phyloP scores from a whole-genome alignment of 176 grass and related monocot genomes.

The Oryza meridionalis region DNA sequence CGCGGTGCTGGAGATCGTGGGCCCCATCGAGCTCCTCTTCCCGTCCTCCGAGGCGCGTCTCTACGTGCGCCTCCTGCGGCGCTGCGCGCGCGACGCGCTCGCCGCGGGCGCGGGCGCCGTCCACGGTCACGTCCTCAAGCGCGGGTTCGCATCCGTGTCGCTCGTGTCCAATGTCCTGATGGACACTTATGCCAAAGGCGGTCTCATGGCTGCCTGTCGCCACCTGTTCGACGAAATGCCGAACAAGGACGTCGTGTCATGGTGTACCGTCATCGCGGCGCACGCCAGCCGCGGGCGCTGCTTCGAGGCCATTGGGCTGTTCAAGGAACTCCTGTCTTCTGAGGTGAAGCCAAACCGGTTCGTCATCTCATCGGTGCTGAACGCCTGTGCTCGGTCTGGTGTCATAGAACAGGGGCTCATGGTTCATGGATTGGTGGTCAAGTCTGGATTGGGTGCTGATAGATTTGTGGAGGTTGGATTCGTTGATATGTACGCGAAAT shows the following conservation, averaged over 20 bases:
- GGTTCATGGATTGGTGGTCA: conserved; percentile 74
- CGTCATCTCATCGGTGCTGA: conserved; percentile 68
- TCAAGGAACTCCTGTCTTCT: conserved; percentile 51
- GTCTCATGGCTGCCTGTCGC: conserved; percentile 38
- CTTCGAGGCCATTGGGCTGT: conserved; percentile 52
- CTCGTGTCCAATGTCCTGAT: conserved; percentile 79
- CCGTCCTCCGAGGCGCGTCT: conserved; percentile 58
- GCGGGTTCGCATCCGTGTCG: conserved; percentile 58
- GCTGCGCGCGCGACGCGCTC: conserved; percentile 63
- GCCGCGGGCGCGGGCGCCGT: conserved; percentile 48
- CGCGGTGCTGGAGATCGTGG: conserved; percentile 71
- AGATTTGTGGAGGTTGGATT: conserved; percentile 89
- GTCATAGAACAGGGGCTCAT: conserved; percentile 71
- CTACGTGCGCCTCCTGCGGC: conserved; percentile 74
- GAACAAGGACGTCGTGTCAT: conserved; percentile 65
- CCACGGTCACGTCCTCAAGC: conserved; percentile 72
- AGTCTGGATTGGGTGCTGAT: conserved; percentile 61
- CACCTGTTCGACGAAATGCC: conserved; percentile 90
- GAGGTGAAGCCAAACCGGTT: conserved; percentile 70
- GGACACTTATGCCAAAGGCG: conserved; percentile 76
- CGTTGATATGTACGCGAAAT: conserved; percentile 76
- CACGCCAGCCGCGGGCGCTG: conserved; percentile 48
- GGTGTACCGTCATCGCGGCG: conserved; percentile 77
- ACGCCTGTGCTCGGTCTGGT: conserved; percentile 56
- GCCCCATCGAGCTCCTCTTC: conserved; percentile 70